Conservation (phyloP, 441 rosid genomes). For the Gossypium aridum region DNA sequence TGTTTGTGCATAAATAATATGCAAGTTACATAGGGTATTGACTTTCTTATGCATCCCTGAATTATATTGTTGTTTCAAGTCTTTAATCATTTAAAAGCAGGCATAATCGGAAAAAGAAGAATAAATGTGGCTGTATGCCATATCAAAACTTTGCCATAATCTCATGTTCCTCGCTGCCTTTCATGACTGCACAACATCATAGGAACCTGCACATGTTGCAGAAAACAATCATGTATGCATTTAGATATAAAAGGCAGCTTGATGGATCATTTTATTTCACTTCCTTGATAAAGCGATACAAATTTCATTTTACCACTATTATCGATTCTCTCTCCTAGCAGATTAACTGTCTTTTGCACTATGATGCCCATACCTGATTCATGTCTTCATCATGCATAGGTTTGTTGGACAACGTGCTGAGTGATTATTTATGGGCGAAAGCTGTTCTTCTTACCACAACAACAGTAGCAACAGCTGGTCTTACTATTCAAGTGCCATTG, state of each 20-base stretch:
- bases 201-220: background rate
- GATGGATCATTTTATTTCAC: background rate
- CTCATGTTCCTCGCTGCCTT: background rate
- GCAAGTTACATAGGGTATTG: background rate
- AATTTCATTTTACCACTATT: background rate
- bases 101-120: background rate
- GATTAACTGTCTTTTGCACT: background rate
- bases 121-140: background rate
- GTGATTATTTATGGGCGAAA: slow-evolving; percentile 94
- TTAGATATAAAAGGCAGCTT: background rate
- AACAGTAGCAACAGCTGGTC: slow-evolving; percentile 93
- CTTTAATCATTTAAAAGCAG: background rate
- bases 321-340: background rate
- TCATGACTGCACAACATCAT: background rate
- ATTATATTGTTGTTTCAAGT: background rate
- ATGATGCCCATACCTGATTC: background rate
- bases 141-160: background rate
- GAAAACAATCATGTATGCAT: background rate
- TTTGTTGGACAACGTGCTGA: slow-evolving; percentile 82
- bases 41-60: background rate
- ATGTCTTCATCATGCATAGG: slow-evolving; percentile 35
- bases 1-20: background rate
- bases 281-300: background rate
- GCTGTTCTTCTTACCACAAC: slow-evolving; percentile 89
- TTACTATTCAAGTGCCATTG: slow-evolving; percentile 87